Conservation (phyloP, 768 basidiomycete species). For the Kwoniella mangroviensis region DNA sequence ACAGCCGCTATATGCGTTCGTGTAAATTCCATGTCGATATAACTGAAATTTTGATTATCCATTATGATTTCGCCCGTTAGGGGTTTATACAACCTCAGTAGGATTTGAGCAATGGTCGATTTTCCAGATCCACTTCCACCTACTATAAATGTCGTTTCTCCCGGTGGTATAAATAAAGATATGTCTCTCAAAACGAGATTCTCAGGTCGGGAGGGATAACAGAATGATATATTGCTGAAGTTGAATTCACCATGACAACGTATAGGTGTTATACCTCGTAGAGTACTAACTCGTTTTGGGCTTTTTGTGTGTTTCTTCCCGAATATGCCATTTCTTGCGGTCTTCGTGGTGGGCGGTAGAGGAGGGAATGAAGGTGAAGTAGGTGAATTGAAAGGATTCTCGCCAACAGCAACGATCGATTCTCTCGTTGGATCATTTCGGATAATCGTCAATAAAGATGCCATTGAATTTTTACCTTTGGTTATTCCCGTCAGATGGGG, state of each 20-base stretch:
- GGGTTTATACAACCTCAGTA: slow-evolving; percentile 75
- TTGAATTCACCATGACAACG: slow-evolving; percentile 74
- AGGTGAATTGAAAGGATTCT: slow-evolving; percentile 33
- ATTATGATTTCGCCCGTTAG: slow-evolving; percentile 69
- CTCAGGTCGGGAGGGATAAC: slow-evolving; percentile 74
- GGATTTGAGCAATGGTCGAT: slow-evolving; percentile 69
- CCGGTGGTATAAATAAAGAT: slow-evolving; percentile 70
- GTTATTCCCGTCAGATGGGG: slow-evolving; percentile 77
- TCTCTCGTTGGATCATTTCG: slow-evolving; percentile 53
- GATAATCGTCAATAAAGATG: slow-evolving; percentile 68
- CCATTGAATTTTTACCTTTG: slow-evolving; percentile 83
- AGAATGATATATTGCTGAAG: slow-evolving; percentile 68
- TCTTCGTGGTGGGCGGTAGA: background rate
- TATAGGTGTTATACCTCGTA: slow-evolving; percentile 71
- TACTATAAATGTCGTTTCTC: slow-evolving; percentile 78
- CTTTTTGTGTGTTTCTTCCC: background rate
- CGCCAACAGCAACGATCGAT: slow-evolving; percentile 2
- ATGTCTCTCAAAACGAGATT: slow-evolving; percentile 67
- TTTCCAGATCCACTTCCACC: slow-evolving; percentile 80
- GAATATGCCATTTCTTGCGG: slow-evolving; percentile 1
- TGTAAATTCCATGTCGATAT: slow-evolving; percentile 74
- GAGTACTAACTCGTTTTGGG: slow-evolving; percentile 25
- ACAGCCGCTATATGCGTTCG: slow-evolving; percentile 74
- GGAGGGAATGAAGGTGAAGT: slow-evolving; percentile 13
- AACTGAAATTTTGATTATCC: slow-evolving; percentile 79